phyloP scores from a whole-genome alignment of 2,329 filamentous ascomycete species.

The Juglanconis sp. region DNA sequence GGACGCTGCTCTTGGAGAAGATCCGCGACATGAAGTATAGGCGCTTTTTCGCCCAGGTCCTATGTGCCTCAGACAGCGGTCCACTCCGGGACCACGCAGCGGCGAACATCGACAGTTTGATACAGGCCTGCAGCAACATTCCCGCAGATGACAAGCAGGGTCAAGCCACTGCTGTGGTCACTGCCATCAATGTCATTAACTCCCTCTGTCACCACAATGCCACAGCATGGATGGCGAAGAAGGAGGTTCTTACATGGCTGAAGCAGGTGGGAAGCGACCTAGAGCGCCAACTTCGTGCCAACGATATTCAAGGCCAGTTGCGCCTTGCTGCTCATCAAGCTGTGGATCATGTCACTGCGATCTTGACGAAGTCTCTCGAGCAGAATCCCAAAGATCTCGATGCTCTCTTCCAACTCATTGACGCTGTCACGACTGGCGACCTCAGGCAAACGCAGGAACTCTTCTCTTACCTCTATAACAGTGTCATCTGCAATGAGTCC shows the following conservation, averaged over 20 bases:
- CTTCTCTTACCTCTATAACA: conserved; percentile 77
- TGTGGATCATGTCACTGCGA: conserved; percentile 79
- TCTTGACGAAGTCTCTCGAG: conserved; percentile 77
- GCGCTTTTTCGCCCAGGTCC: conserved; percentile 83
- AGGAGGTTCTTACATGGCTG: conserved; percentile 58
- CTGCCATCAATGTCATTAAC: conserved; percentile 81
- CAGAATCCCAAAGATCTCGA: conserved; percentile 75
- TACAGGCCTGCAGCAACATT: conserved; percentile 63
- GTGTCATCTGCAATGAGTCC: conserved; percentile 80
- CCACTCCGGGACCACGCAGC: conserved; percentile 72
- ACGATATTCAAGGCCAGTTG: conserved; percentile 67
- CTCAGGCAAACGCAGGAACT: conserved; percentile 74
- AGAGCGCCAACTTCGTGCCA: conserved; percentile 67
- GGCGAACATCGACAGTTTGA: conserved; percentile 68
- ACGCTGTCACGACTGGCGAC: conserved; percentile 78
- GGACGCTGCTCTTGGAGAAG: conserved; percentile 73
- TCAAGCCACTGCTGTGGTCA: conserved; percentile 68
- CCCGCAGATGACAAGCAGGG: conserved; percentile 67
- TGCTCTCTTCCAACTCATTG: conserved; percentile 78
- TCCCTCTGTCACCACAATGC: conserved; percentile 69
- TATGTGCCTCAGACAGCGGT: conserved; percentile 71
- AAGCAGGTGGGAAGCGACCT: conserved; percentile 72
- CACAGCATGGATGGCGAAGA: conserved; percentile 69
- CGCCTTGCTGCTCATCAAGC: conserved; percentile 86
- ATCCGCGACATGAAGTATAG: conserved; percentile 85